phyloP scores from a whole-genome alignment of 2,329 filamentous ascomycete genomes.

The Annulohypoxylon truncatum region DNA sequence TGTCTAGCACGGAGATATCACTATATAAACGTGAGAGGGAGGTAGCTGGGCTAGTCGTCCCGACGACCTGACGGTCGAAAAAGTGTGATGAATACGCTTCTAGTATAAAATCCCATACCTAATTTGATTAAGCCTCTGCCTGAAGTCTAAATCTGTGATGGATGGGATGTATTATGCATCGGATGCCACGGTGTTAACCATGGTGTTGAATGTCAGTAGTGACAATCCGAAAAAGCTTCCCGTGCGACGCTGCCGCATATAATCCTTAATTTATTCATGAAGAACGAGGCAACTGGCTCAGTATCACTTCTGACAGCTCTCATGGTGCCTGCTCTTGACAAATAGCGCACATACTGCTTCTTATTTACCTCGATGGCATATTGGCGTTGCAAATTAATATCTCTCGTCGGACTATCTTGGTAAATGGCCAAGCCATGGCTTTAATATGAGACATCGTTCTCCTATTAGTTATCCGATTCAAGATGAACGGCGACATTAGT shows the following conservation, averaged over 20 bases:
- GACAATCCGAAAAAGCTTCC: neutral
- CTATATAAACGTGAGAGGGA: neutral
- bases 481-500: neutral
- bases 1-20: neutral
- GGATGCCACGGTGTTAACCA: too few relatives aligned
- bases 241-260: too few relatives aligned
- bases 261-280: too few relatives aligned
- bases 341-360: too few relatives aligned
- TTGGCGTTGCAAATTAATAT: neutral
- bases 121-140: neutral
- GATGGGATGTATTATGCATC: neutral
- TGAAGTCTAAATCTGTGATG: neutral
- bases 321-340: too few relatives aligned
- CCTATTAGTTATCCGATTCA: neutral
- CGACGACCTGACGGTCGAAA: neutral
- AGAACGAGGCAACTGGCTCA: too few relatives aligned
- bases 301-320: too few relatives aligned
- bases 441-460: neutral
- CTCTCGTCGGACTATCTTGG: neutral
- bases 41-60: neutral
- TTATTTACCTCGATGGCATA: neutral
- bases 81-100: conserved; percentile 5
- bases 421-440: neutral
- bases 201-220: too few relatives aligned
- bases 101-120: neutral